Conservation (phyloP, 2,329 filamentous ascomycete species). For the Rutstroemia sp. region DNA sequence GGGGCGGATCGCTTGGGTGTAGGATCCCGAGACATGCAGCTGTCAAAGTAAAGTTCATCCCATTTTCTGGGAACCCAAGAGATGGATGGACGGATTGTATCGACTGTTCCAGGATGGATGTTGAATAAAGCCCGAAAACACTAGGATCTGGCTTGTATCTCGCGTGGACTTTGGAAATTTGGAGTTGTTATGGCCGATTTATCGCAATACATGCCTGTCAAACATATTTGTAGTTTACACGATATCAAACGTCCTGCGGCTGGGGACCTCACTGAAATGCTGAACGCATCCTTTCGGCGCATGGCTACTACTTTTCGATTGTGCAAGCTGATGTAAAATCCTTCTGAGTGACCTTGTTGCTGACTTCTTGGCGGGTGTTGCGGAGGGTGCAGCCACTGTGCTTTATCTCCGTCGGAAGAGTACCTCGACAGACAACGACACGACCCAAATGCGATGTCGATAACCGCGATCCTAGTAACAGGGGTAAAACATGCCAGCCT, state of each 20-base stretch:
- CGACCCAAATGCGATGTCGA: background rate
- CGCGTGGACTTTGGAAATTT: background rate
- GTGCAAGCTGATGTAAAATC: background rate
- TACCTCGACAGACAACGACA: constrained; percentile 1
- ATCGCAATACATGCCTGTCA: background rate
- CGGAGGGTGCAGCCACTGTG: background rate
- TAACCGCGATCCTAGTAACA: background rate
- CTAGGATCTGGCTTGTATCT: background rate
- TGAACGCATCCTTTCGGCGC: background rate
- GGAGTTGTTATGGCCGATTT: background rate
- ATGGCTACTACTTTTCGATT: background rate
- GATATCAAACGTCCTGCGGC: background rate
- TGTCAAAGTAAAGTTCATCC: constrained; percentile 2
- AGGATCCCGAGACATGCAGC: constrained; percentile 10
- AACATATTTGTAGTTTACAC: background rate
- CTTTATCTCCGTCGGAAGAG: constrained; percentile 7
- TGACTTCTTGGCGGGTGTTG: background rate
- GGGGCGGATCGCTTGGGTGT: constrained; percentile 1
- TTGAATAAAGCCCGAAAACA: background rate
- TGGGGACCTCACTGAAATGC: background rate
- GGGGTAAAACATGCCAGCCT: constrained; percentile 2
- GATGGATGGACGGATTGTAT: background rate
- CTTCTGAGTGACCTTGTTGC: background rate
- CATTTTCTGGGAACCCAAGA: background rate
- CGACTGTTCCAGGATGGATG: background rate